These are phyloP conservation scores for Aspergillus versicolor DNA, from an alignment of 2,329 filamentous ascomycete genomes.

Conservation along the genomic window DNA sequence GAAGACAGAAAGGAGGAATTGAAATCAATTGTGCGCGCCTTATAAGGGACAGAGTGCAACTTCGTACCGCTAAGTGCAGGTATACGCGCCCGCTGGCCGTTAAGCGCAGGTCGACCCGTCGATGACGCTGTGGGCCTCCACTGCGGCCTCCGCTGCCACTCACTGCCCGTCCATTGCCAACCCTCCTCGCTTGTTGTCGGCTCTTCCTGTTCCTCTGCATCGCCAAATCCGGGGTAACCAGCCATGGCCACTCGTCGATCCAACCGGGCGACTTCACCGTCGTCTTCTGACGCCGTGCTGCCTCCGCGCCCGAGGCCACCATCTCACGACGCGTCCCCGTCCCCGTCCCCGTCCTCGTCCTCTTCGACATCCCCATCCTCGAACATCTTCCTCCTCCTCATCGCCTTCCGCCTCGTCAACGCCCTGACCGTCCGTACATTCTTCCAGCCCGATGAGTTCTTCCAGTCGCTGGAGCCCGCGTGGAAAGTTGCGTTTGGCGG, in stretches of 20 bases:
- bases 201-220: neutral
- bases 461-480: slow-evolving; percentile 90
- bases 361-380: slow-evolving; percentile 49
- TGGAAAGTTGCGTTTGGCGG: slow-evolving; percentile 84
- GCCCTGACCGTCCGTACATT: slow-evolving; percentile 79
- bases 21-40: neutral
- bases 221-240: slow-evolving; percentile 3
- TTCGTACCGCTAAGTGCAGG: slow-evolving; percentile 36
- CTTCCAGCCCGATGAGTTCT: slow-evolving; percentile 98
- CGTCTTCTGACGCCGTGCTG: slow-evolving; percentile 1
- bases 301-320: slow-evolving; percentile 13
- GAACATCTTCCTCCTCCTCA: slow-evolving; percentile 38
- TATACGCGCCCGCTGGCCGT: slow-evolving; percentile 22
- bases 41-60: neutral
- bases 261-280: neutral
- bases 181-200: neutral
- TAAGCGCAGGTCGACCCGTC: slow-evolving; percentile 35
- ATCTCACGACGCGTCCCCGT: slow-evolving; percentile 6
- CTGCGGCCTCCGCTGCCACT: neutral
- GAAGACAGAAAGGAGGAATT: slow-evolving; percentile 1
- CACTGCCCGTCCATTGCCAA: neutral
- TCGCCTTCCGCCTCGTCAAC: slow-evolving; percentile 77
- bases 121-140: neutral
- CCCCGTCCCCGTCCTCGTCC: slow-evolving; percentile 29
- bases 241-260: slow-evolving; percentile 4